These are phyloP conservation scores for Sporodiniella umbellata DNA, from an alignment of 371 early-diverging fungal genomes.

Conservation along the genomic window DNA sequence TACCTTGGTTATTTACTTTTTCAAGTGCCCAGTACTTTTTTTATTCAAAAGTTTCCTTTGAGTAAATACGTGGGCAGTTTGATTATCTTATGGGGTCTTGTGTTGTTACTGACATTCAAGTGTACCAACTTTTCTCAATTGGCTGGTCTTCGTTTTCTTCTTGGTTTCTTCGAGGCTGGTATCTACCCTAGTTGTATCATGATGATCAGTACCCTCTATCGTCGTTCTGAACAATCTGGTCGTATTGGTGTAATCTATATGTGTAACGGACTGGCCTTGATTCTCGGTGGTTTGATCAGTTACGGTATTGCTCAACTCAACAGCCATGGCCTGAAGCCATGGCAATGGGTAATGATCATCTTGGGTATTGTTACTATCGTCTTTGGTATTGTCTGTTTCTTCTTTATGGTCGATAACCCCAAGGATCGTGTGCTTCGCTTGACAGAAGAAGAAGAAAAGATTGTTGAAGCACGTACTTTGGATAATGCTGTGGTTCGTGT, in stretches of 20 bases:
- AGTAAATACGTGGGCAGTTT: slow-evolving; percentile 16
- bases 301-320: slow-evolving; percentile 48
- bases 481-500: slow-evolving; percentile 31
- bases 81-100: slow-evolving; percentile 12
- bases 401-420: slow-evolving; percentile 16
- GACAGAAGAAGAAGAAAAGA: slow-evolving; percentile 14
- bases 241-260: slow-evolving; percentile 15
- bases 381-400: slow-evolving; percentile 16
- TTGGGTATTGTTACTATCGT: slow-evolving; percentile 11
- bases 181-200: slow-evolving; percentile 13
- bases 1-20: slow-evolving; percentile 15
- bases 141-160: slow-evolving; percentile 17
- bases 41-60: slow-evolving; percentile 18
- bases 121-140: slow-evolving; percentile 15
- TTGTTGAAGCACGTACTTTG: slow-evolving; percentile 21
- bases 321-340: slow-evolving; percentile 25
- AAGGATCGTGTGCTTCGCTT: slow-evolving; percentile 12
- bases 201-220: slow-evolving; percentile 13
- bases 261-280: slow-evolving; percentile 29
- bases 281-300: slow-evolving; percentile 55
- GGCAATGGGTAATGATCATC: slow-evolving; percentile 47
- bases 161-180: slow-evolving; percentile 22
- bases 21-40: slow-evolving; percentile 11
- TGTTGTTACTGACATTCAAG: slow-evolving; percentile 6
- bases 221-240: slow-evolving; percentile 16